Conservation (phyloP, 2,329 filamentous ascomycete species). For the Grosmannia penicillata region DNA sequence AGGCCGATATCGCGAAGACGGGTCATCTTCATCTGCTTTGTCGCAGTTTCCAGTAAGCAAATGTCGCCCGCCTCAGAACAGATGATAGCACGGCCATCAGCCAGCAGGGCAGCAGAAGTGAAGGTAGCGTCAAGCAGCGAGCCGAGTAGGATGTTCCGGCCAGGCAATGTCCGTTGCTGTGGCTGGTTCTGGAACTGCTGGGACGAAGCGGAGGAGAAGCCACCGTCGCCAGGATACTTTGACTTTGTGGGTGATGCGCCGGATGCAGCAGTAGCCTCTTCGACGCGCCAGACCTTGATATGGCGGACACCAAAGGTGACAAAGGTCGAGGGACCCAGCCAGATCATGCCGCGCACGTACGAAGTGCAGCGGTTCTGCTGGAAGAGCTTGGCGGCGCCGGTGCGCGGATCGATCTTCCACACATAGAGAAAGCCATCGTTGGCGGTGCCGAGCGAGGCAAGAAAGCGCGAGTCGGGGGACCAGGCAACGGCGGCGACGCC, state of each 20-base stretch:
- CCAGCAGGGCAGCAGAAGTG: conserved; percentile 58
- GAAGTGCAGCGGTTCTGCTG: conserved; percentile 87
- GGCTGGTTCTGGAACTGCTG: background rate
- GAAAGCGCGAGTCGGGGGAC: conserved; percentile 70
- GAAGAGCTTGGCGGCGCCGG: conserved; percentile 64
- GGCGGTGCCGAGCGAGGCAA: conserved; percentile 74
- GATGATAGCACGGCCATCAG: conserved; percentile 60
- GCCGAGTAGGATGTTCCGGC: conserved; percentile 78
- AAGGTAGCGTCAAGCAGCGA: conserved; percentile 73
- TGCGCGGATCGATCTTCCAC: conserved; percentile 75
- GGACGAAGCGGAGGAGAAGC: conserved; percentile 18
- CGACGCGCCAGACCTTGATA: conserved; percentile 83
- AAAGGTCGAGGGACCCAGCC: conserved; percentile 69
- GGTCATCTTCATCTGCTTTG: conserved; percentile 54
- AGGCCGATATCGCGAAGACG: conserved; percentile 55
- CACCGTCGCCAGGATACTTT: conserved; percentile 32
- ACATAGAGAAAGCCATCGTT: conserved; percentile 93
- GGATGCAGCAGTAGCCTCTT: conserved; percentile 40
- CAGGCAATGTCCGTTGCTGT: conserved; percentile 55
- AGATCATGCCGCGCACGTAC: conserved; percentile 71
- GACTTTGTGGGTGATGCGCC: conserved; percentile 38
- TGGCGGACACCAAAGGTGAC: conserved; percentile 83
- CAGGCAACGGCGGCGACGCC: conserved; percentile 83
- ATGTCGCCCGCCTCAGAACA: conserved; percentile 81
- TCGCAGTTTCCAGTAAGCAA: conserved; percentile 71